These are phyloP conservation scores for Apiospora malaysiana DNA, from an alignment of 2,329 filamentous ascomycete genomes.

Conservation along the genomic window DNA sequence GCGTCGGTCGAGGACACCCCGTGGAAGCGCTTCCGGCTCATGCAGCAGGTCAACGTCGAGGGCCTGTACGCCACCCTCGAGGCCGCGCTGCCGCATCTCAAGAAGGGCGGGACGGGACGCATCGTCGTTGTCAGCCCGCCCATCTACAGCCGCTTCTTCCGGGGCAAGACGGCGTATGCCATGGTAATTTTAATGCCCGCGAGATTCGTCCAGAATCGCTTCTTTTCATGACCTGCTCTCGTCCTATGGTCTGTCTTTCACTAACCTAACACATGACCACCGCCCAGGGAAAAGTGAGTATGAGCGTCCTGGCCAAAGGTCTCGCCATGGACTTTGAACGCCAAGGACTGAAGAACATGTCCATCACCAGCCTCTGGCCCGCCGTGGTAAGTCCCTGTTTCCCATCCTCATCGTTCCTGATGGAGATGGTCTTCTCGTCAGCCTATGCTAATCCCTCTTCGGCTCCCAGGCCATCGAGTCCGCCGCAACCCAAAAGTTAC, in stretches of 20 bases:
- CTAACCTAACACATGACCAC: not conserved
- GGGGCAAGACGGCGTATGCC: slow-evolving; percentile 86
- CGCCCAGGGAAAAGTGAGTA: slow-evolving; percentile 68
- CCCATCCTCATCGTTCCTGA: not conserved
- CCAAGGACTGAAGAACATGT: slow-evolving; percentile 70
- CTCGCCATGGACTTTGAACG: slow-evolving; percentile 81
- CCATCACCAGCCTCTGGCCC: slow-evolving; percentile 83
- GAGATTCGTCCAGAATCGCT: too few species aligned
- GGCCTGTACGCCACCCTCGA: slow-evolving; percentile 78
- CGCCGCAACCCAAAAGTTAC: slow-evolving; percentile 69
- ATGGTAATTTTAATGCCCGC: slow-evolving; percentile 44
- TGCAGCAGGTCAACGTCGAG: slow-evolving; percentile 77
- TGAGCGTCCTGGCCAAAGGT: slow-evolving; percentile 82
- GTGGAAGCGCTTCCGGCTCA: slow-evolving; percentile 76
- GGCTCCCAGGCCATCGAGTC: slow-evolving; percentile 68
- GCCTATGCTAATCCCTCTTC: not conserved
- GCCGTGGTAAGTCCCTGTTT: slow-evolving; percentile 61
- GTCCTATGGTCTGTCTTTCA: not conserved
- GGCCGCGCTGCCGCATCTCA: slow-evolving; percentile 70
- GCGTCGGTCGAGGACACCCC: slow-evolving; percentile 74
- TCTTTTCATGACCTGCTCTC: too few species aligned
- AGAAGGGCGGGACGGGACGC: slow-evolving; percentile 59
- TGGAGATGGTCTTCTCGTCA: not conserved
- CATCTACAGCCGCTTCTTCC: slow-evolving; percentile 84
- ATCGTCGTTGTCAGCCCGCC: slow-evolving; percentile 83